Conservation (phyloP, 306 rosid genomes). For the Lotus japonicus region DNA sequence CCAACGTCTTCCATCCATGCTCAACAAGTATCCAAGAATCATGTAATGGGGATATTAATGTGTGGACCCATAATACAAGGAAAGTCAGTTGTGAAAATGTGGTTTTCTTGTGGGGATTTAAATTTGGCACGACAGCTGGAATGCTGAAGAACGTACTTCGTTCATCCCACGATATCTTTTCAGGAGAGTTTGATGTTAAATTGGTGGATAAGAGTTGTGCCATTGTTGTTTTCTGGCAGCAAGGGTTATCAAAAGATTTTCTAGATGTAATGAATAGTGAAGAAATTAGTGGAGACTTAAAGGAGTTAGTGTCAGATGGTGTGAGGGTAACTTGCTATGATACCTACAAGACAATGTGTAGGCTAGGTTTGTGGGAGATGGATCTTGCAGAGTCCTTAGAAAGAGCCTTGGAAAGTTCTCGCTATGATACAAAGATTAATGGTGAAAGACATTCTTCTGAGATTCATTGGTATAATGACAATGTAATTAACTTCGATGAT, state of each 20-base stretch:
- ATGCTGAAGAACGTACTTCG: conserved; percentile 46
- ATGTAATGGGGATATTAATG: conserved; percentile 25
- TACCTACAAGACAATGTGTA: conserved; percentile 50
- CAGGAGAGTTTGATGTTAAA: conserved; percentile 62
- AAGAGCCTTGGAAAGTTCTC: conserved; percentile 34
- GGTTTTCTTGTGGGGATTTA: conserved; percentile 83
- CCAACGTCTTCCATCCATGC: conserved; percentile 35
- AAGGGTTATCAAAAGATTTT: conserved; percentile 45
- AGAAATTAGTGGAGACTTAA: conserved; percentile 42
- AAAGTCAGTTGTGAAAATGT: conserved; percentile 45
- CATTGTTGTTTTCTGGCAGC: conserved; percentile 64
- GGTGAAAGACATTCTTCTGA: conserved; percentile 29
- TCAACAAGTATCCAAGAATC: conserved; percentile 25
- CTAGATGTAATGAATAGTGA: conserved; percentile 31
- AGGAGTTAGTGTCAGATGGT: conserved; percentile 59
- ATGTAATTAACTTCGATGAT: conserved; percentile 47
- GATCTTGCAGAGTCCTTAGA: conserved; percentile 57
- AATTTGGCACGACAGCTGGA: conserved; percentile 50
- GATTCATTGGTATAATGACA: conserved; percentile 41
- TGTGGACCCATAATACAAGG: conserved; percentile 50
- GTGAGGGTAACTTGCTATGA: conserved; percentile 49
- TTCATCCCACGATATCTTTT: conserved; percentile 46
- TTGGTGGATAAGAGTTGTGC: conserved; percentile 72
- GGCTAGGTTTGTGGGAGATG: conserved; percentile 58
- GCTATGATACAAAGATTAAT: conserved; percentile 13